Conservation (phyloP, 202 grass and related monocot genomes). For the Schoenoplectus tabernaemontani region DNA sequence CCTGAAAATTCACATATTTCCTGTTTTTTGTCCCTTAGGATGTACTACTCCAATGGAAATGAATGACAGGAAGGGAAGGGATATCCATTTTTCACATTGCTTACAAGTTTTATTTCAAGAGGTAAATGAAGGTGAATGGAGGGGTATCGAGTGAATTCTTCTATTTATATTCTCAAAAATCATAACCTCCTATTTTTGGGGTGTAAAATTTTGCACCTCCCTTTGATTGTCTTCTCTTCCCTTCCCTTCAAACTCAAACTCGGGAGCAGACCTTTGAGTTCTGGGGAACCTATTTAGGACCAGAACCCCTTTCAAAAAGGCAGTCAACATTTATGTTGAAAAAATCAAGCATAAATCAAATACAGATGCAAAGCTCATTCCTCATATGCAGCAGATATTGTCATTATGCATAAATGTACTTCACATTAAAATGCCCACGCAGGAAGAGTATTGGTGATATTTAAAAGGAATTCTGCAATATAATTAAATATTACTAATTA, state of each 20-base stretch:
- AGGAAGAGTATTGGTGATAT: not conserved
- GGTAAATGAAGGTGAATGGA: too few species aligned
- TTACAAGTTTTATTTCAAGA: too few species aligned
- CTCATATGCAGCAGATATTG: not conserved
- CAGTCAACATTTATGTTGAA: not conserved
- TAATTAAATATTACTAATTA: not conserved
- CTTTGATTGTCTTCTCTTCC: too few species aligned
- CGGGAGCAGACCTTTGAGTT: not conserved
- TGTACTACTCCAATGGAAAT: too few species aligned
- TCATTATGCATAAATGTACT: not conserved
- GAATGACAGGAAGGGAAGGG: too few species aligned
- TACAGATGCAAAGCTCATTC: not conserved
- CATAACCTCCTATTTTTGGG: too few species aligned
- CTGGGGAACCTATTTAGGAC: not conserved
- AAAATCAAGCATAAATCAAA: conserved; percentile 7
- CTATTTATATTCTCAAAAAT: too few species aligned
- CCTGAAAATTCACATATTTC: not conserved
- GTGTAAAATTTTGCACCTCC: too few species aligned
- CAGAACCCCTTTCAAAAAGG: not conserved
- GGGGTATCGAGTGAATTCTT: too few species aligned
- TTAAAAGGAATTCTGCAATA: not conserved
- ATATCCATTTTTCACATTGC: too few species aligned
- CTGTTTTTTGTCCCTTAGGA: not conserved
- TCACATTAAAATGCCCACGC: not conserved
- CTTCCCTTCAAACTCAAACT: too few species aligned